These are phyloP conservation scores for Alnus glutinosa DNA, from an alignment of 306 rosid species.

Conservation along the genomic window DNA sequence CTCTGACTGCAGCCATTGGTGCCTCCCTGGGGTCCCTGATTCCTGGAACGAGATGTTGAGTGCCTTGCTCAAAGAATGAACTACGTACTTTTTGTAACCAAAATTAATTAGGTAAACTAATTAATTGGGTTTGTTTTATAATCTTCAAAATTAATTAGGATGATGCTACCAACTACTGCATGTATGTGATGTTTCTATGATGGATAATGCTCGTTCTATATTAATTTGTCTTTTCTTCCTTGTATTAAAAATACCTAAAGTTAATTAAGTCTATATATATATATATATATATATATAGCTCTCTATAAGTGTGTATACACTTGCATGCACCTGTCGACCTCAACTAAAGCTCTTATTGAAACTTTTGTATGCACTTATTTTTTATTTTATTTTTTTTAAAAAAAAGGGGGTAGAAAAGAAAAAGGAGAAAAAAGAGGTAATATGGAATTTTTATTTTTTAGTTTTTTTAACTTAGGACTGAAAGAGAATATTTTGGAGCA, in stretches of 20 bases:
- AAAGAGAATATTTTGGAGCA: neutral
- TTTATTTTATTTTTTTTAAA: no score
- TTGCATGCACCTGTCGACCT: no score
- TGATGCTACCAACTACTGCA: neutral
- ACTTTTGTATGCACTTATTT: no score
- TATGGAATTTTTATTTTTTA: neutral
- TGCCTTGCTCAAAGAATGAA: slow-evolving; percentile 53
- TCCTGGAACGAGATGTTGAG: slow-evolving; percentile 87
- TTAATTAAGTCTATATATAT: no score
- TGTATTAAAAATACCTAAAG: no score
- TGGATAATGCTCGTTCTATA: slow-evolving; percentile 3
- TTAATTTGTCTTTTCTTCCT: no score
- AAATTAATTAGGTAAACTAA: slow-evolving; percentile 12
- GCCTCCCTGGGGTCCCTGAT: slow-evolving; percentile 99
- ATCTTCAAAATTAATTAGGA: slow-evolving; percentile 4
- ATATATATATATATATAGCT: no score
- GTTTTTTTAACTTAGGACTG: neutral
- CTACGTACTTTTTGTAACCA: no score
- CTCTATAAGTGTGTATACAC: no score
- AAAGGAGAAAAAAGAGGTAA: neutral
- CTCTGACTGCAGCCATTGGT: slow-evolving; percentile 99
- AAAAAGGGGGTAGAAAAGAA: neutral
- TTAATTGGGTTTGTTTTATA: no score
- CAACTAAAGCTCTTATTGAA: no score
- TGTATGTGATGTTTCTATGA: neutral